phyloP scores from a whole-genome alignment of 331 rosid species.

The Cucumis variabilis region DNA sequence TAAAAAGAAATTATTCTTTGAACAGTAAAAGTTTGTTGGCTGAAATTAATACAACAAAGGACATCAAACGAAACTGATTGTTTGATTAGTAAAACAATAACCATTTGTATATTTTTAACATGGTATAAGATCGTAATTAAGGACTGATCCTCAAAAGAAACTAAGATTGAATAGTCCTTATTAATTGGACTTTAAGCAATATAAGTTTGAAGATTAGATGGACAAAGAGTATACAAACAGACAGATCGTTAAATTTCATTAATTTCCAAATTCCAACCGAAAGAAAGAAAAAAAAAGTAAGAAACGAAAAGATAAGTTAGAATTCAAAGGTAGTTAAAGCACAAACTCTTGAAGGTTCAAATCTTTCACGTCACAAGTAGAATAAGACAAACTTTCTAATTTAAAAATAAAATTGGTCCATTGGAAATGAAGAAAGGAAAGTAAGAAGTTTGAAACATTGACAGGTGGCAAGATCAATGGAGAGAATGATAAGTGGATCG shows the following conservation, averaged over 20 bases:
- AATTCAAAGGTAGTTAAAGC: no score
- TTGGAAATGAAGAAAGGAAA: no score
- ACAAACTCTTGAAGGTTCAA: no score
- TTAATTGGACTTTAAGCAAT: background rate
- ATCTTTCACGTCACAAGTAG: no score
- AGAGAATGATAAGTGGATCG: constrained; percentile 52
- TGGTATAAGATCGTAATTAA: background rate
- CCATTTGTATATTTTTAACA: background rate
- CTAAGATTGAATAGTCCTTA: background rate
- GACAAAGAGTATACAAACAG: background rate
- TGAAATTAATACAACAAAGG: background rate
- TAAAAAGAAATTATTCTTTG: no score
- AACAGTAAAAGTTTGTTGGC: background rate
- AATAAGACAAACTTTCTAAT: no score
- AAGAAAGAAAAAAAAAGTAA: no score
- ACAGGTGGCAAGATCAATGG: constrained; percentile 77
- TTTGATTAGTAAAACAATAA: background rate
- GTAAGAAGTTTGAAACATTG: background rate
- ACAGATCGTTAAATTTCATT: no score
- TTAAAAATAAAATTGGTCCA: no score
- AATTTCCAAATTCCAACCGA: no score
- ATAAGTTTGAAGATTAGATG: no score
- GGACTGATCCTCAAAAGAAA: background rate
- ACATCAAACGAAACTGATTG: background rate
- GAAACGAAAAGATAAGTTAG: no score